Base-by-base conservation (phyloP, 2,329 filamentous ascomycete genomes). In the Pseudohalonectria lignicola region DNA sequence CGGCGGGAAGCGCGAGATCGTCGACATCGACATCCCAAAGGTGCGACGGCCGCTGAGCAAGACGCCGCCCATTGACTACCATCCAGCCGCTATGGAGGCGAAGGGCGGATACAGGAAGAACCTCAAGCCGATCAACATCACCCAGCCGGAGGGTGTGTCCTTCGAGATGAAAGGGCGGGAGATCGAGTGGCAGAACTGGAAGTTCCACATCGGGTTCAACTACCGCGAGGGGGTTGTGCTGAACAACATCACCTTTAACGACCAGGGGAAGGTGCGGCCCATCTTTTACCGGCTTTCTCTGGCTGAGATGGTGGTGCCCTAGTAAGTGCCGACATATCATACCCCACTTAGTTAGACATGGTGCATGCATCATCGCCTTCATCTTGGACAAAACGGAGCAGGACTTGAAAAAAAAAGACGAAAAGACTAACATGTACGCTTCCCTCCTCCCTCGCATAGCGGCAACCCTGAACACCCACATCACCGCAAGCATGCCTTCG, bases 241-340 rank as follows among this genome's bases (percentile, higher is more conserved):
- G 6, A 92, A 84, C 59, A 86, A 94, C 62, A 87, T 94, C 54
- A 84, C 79, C 3, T 94, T 82, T 62, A 88, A 86, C 49, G 88
- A 95, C 61, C 84, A 86, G 58, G 79, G 85, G 33, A 80, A 65
- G 31, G 67, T 80, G 25, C 72, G 88, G 23, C 82, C 85, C 1
- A 69, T 93, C 26, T 94, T 95, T 62, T 94, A 92, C 71, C 76
- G 88, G 34, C 67, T 95, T 7, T 94, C 86, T 0, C 69, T 95
- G 1, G 83, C 84, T 0, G 88, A 94, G 63, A 95, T 95, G 87
- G 86, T 94, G 0, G 86, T 94, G 1, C 87, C 87, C 1, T 94
- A 88, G 57, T 64, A 52, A 50, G 62, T 48, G n/a, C n/a, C n/a
- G n/a, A n/a, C n/a, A n/a, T n/a, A n/a, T n/a, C n/a, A n/a, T n/a